phyloP scores from a whole-genome alignment of 768 basidiomycete species.

The Kwoniella sp. region DNA sequence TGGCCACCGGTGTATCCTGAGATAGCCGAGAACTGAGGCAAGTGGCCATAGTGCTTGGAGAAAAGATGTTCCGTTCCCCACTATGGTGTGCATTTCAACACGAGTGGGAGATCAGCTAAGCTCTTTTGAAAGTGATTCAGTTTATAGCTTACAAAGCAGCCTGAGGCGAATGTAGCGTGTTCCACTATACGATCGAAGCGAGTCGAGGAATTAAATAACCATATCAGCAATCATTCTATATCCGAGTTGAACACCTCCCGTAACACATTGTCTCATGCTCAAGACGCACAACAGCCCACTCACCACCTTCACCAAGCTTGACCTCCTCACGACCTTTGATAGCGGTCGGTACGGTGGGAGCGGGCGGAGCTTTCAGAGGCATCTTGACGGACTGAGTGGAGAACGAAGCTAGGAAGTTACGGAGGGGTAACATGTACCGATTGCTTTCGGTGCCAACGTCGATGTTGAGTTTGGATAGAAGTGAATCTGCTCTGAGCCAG shows the following conservation, averaged over 20 bases:
- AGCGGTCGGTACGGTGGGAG: conserved; percentile 53
- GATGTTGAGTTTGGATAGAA: not conserved
- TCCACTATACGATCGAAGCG: conserved; percentile 31
- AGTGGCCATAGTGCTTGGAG: conserved; percentile 48
- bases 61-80: conserved; percentile 56
- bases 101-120: too few relatives aligned
- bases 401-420: conserved; percentile 36
- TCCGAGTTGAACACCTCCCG: too few relatives aligned
- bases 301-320: conserved; percentile 45
- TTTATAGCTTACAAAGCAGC: conserved; percentile 51
- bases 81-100: too few relatives aligned
- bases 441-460: not conserved
- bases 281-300: conserved; percentile 15
- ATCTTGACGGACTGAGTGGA: conserved; percentile 30
- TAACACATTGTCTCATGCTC: too few relatives aligned
- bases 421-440: conserved; percentile 30
- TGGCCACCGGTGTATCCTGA: conserved; percentile 55
- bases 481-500: not conserved
- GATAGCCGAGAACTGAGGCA: conserved; percentile 51
- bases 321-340: conserved; percentile 44
- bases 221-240: too few relatives aligned
- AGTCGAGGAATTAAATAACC: too few relatives aligned
- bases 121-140: too few relatives aligned
- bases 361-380: conserved; percentile 46
- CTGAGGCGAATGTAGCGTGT: conserved; percentile 54